A percentile compares a stretch with the other conserved stretches of the same genome.
Evolutionary conservation across 1,139 yeast genomes (phyloP).

Genomic region (Yamadazyma songkhlaensis): DNA sequence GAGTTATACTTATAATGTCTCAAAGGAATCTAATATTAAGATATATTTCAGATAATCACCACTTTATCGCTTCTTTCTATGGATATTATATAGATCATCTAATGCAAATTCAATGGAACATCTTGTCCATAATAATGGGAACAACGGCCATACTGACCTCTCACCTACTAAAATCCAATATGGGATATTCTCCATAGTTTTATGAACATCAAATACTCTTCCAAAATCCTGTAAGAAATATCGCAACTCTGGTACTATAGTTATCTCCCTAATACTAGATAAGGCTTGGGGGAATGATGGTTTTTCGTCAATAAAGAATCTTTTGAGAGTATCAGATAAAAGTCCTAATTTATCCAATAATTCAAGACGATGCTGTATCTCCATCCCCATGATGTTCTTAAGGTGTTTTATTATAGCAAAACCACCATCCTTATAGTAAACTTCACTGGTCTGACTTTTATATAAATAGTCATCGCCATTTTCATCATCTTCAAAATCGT

Average conservation of each 20-base stretch:
- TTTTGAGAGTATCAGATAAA: conserved; percentile 64
- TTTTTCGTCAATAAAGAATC: conserved; percentile 84
- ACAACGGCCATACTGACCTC: conserved; percentile 88
- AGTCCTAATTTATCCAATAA: conserved; percentile 78
- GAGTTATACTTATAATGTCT: conserved; percentile 61
- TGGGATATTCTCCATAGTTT: conserved; percentile 67
- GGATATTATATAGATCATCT: conserved; percentile 66
- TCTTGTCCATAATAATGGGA: conserved; percentile 82
- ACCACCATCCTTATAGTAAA: conserved; percentile 28
- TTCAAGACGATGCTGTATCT: conserved; percentile 79
- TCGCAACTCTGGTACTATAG: conserved; percentile 84
- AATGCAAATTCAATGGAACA: conserved; percentile 88
- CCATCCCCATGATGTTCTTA: conserved; percentile 47
- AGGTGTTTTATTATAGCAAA: conserved; percentile 33
- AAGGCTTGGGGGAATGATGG: conserved; percentile 63
- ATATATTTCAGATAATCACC: conserved; percentile 37
- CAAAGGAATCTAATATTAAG: conserved; percentile 52
- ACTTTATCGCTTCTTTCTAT: conserved; percentile 30
- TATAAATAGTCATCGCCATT: conserved; percentile 24
- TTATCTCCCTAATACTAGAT: conserved; percentile 63
- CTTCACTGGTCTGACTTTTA: conserved; percentile 23
- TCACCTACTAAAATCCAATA: conserved; percentile 94
- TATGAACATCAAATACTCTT: conserved; percentile 72
- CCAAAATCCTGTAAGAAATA: conserved; percentile 67
- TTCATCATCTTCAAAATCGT: conserved; percentile 7